Evolutionary conservation across 192 early-diverging fungal genomes (phyloP), one percentile per base, ranked within the genome.

Genomic region (Coemansia sp.): DNA sequence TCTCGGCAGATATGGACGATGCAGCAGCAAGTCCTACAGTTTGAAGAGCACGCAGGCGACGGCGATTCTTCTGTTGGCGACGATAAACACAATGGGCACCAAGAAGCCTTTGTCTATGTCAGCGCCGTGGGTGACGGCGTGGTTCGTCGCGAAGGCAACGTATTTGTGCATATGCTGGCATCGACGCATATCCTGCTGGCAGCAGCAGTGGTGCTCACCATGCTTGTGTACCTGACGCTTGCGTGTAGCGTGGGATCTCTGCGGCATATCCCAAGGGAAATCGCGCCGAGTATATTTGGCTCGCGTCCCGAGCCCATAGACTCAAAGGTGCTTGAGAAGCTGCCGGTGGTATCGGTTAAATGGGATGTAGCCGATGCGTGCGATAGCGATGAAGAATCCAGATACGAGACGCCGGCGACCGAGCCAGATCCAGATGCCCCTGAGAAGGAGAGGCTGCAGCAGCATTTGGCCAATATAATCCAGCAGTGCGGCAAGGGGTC

Each of bases 181-280:
- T 70, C 69, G 19, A 70, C 71, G 11, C 69, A 79, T 23, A 58
- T 70, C 10, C 42, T 73, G 52, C 57, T 79, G 23, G 67, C 67
- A 1, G 28, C 64, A 0, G 58, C 69, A 55, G 70, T 50, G 4
- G 28, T 70, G 23, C 4, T 72, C 14, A 57, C 71, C 13, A 61
- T 79, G 34, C 16, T 65, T 10, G 50, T 70, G 16, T 79, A 79
- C 14, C 56, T 73, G 23, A 32, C 61, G 50, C 58, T 73, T 1
- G 70, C 67, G 39, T 79, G 76, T 51, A 79, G 60, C 54, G 57
- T 79, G 13, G 76, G 76, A 13, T 73, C 76, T 25, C 58, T 79
- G 16, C 25, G 71, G 25, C 52, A 79, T 24, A 66, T 73, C 14
- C 76, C 70, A 22, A 62, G 71, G 2, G 71, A 73, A 32, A 67